Conservation (phyloP, 192 early-diverging fungal genomes). For the Podila epicladia region DNA sequence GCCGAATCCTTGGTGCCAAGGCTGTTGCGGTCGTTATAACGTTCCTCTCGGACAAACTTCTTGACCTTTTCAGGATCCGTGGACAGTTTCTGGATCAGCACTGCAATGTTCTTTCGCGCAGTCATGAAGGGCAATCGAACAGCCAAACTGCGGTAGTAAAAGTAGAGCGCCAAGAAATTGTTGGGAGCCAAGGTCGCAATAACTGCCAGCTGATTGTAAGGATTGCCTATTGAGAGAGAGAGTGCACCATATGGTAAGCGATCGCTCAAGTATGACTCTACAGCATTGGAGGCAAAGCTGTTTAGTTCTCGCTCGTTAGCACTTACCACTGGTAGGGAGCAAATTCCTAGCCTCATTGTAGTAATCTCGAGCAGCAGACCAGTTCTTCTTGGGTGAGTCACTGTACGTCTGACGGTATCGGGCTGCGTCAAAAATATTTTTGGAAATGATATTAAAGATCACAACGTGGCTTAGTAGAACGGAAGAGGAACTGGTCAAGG, state of each 20-base stretch:
- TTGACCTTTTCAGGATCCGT: constrained; percentile 33
- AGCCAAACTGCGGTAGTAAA: constrained; percentile 61
- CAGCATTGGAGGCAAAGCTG: not conserved
- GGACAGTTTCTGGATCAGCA: constrained; percentile 52
- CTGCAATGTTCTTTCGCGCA: constrained; percentile 55
- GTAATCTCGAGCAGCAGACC: constrained; percentile 64
- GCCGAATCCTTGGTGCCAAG: constrained; percentile 27
- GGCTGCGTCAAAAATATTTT: constrained; percentile 14
- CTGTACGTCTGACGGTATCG: constrained; percentile 70
- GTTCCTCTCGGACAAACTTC: constrained; percentile 36
- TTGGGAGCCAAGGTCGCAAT: constrained; percentile 65
- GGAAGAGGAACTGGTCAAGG: not conserved
- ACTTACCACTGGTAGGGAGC: constrained; percentile 60
- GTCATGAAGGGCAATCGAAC: constrained; percentile 58
- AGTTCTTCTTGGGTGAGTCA: constrained; percentile 66
- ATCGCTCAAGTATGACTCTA: not conserved
- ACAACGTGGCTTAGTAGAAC: constrained; percentile 8
- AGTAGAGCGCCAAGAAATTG: constrained; percentile 57
- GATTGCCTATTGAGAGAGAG: constrained; percentile 57
- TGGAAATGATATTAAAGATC: not conserved
- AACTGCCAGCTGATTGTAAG: constrained; percentile 83
- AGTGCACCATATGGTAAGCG: not conserved
- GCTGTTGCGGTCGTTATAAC: constrained; percentile 36
- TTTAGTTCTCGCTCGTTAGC: not conserved
- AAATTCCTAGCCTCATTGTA: constrained; percentile 71